Evolutionary conservation across 2,329 filamentous ascomycete genomes (phyloP), one percentile per base, ranked within the genome.

Genomic region (Trichoderma sp.): DNA sequence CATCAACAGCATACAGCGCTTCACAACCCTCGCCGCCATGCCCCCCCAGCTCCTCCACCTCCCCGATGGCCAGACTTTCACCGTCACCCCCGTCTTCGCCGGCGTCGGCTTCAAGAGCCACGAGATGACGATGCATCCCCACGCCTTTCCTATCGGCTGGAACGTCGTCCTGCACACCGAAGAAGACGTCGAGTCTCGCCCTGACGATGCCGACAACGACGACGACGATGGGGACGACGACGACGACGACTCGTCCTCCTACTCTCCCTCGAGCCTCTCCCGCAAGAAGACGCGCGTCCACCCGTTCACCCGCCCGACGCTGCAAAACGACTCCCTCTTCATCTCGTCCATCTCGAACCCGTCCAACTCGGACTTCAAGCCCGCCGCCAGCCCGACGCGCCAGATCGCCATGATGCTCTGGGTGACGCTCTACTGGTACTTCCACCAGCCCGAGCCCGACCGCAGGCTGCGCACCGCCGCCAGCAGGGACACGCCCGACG

Each of bases 351-450:
- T 97, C 68, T 94, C 92, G 57, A 92, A 90, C 69, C 92, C 94
- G 0, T 90, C 90, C 57, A 90, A 83, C 75, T 86, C 79, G 74
- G 92, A 97, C 56, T 96, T 90, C 79, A 92, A 90, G 74, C 87
- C 92, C 1, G 85, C 90, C 1, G 87, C 83, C 15, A 96, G 92
- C 67, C 92, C 92, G 0, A 95, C 92, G 0, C 84, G 93, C 51
- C 91, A 96, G 78, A 91, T 97, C 67, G 94, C 94, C 69, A 93
- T 97, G 91, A 96, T 97, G 90, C 83, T 98, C 7, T 98, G 92
- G 91, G 88, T 93, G 41, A 93, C 92, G 1, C 81, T 98, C 48
- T 97, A 92, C 81, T 98, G 94, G 94, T 98, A 98, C 80, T 98
- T 97, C 72, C 93, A 97, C 78, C 92, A 96, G 76, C 84, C 88